phyloP scores from a whole-genome alignment of 805 yeast species.

The Candida piceae region DNA sequence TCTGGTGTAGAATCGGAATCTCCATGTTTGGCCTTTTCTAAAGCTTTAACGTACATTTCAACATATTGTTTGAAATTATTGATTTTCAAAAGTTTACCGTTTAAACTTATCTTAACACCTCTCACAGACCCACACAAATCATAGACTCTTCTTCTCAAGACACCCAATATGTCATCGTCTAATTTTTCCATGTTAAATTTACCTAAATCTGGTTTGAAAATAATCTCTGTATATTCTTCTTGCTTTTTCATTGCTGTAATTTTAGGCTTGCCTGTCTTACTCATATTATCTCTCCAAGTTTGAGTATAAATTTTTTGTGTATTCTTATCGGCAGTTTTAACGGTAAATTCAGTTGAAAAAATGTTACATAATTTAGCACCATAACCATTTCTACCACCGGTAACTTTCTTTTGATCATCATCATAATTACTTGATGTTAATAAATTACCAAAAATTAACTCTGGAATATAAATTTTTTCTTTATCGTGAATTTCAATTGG shows the following conservation, averaged over 20 bases:
- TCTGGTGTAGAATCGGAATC: slow-evolving; percentile 2
- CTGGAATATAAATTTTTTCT: slow-evolving; percentile 92
- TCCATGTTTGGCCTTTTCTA: slow-evolving; percentile 47
- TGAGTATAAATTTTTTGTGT: slow-evolving; percentile 66
- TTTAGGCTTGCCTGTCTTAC: slow-evolving; percentile 66
- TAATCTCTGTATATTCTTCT: slow-evolving; percentile 78
- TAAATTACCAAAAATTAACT: slow-evolving; percentile 90
- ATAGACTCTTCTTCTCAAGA: slow-evolving; percentile 87
- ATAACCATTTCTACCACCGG: slow-evolving; percentile 98
- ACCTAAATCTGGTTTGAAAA: slow-evolving; percentile 81
- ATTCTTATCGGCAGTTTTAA: slow-evolving; percentile 82
- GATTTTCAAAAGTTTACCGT: slow-evolving; percentile 66
- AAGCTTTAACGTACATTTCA: slow-evolving; percentile 80
- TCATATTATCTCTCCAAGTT: slow-evolving; percentile 86
- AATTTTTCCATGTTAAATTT: slow-evolving; percentile 81
- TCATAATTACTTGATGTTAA: slow-evolving; percentile 95
- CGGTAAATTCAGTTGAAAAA: slow-evolving; percentile 78
- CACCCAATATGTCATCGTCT: slow-evolving; percentile 79
- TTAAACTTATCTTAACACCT: slow-evolving; percentile 72
- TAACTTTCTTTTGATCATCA: slow-evolving; percentile 90
- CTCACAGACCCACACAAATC: slow-evolving; percentile 92
- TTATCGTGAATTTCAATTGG: slow-evolving; percentile 91
- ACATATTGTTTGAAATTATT: slow-evolving; percentile 81
- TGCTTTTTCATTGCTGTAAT: slow-evolving; percentile 55
- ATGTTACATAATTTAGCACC: slow-evolving; percentile 98